Percentiles rank a stretch among this genome's conserved stretches.
phyloP scores from a whole-genome alignment of 2,329 filamentous ascomycete genomes.

The Fusarium algeriense region DNA sequence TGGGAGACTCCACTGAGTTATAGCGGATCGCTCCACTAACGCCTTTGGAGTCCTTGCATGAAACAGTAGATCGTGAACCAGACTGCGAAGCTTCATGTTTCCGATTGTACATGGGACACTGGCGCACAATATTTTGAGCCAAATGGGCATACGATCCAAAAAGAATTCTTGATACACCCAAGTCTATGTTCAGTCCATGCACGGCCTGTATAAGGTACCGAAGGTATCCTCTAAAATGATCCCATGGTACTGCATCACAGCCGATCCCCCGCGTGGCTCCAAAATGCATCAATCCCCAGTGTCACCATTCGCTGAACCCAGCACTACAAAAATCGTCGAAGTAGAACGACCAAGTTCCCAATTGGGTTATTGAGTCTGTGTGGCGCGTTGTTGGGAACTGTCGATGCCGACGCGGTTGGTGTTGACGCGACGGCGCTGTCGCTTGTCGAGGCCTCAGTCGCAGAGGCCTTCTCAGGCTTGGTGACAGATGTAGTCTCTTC shows the following conservation, averaged over 20 bases:
- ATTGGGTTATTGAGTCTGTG: slow-evolving; percentile 14
- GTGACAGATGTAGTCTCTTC: not conserved
- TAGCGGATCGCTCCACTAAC: not conserved
- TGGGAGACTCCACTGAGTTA: not conserved
- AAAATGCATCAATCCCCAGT: not conserved
- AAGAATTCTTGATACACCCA: not conserved
- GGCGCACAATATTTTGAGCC: too few species aligned
- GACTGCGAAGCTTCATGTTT: too few species aligned
- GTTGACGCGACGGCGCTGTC: not conserved
- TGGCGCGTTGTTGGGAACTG: slow-evolving; percentile 17
- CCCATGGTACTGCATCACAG: not conserved
- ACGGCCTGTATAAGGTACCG: not conserved
- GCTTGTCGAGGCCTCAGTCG: not conserved
- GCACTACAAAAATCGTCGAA: not conserved
- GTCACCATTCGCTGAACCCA: not conserved
- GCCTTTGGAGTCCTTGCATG: too few species aligned
- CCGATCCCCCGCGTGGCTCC: not conserved
- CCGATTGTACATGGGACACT: too few species aligned
- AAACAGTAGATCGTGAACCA: too few species aligned
- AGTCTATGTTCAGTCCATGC: not conserved
- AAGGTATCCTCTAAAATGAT: not conserved
- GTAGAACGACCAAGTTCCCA: slow-evolving; percentile 1
- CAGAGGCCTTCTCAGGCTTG: not conserved
- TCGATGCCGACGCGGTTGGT: slow-evolving; percentile 9
- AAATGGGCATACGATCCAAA: too few species aligned